Evolutionary conservation across 192 early-diverging fungal genomes (phyloP).

Genomic region (Backusella australiensis): DNA sequence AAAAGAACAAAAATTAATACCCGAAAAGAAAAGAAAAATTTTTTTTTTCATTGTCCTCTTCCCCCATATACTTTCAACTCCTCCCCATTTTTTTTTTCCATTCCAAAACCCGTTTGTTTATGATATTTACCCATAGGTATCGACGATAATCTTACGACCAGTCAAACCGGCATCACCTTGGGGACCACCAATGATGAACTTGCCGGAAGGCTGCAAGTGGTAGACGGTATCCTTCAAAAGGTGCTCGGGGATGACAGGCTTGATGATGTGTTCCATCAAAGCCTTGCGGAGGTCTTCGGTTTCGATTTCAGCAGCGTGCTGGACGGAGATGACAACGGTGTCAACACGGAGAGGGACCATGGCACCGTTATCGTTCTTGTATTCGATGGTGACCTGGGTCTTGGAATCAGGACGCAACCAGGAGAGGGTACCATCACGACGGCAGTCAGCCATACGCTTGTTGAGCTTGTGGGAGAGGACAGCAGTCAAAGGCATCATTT

Average conservation of each 20-base stretch:
- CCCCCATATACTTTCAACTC: background rate
- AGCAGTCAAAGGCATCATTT: slow-evolving; percentile 97
- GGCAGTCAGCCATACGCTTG: slow-evolving; percentile 92
- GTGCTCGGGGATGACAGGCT: slow-evolving; percentile 89
- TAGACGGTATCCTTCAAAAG: slow-evolving; percentile 91
- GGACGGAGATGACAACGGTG: slow-evolving; percentile 96
- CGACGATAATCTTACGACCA: slow-evolving; percentile 56
- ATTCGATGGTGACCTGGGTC: slow-evolving; percentile 99
- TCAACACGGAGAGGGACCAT: slow-evolving; percentile 94
- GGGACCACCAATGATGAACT: slow-evolving; percentile 99
- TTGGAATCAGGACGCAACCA: slow-evolving; percentile 99
- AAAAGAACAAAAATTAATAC: too few species aligned
- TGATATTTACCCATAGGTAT: slow-evolving; percentile 32
- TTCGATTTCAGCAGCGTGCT: slow-evolving; percentile 90
- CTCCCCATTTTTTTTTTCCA: background rate
- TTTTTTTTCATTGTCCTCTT: background rate
- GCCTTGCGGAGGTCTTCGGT: slow-evolving; percentile 82
- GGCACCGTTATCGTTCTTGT: slow-evolving; percentile 93
- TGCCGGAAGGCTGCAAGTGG: slow-evolving; percentile 98
- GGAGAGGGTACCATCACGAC: slow-evolving; percentile 81
- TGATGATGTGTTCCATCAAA: slow-evolving; percentile 91
- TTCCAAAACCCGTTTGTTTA: background rate
- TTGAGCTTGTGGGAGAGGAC: slow-evolving; percentile 97
- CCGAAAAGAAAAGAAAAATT: too few species aligned
- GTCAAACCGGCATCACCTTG: slow-evolving; percentile 99